Conservation (phyloP, 176 grass and related monocot species). For the Musa troglodytarum region DNA sequence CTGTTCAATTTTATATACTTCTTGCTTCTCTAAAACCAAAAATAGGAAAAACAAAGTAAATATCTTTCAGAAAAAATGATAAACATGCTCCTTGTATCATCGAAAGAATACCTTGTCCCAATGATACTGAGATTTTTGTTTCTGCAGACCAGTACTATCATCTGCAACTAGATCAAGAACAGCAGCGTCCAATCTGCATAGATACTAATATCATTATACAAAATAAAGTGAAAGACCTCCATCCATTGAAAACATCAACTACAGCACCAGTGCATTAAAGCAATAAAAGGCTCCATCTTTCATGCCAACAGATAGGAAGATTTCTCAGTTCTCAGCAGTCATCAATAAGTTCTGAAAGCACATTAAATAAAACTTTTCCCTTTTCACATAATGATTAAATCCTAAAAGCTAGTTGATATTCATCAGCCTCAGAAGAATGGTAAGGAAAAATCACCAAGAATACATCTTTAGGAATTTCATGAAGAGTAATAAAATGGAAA, state of each 20-base stretch:
- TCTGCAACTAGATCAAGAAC: slow-evolving; percentile 94
- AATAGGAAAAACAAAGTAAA: slow-evolving; percentile 13
- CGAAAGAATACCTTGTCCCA: slow-evolving; percentile 76
- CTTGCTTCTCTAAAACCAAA: slow-evolving; percentile 46
- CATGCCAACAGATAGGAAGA: background rate
- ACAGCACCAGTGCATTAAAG: background rate
- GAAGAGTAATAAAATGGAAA: background rate
- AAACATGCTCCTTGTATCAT: background rate
- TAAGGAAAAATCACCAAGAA: background rate
- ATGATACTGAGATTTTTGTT: slow-evolving; percentile 85
- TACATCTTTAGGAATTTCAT: background rate
- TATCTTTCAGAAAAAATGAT: slow-evolving; percentile 21
- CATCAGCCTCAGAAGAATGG: background rate
- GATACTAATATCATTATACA: background rate
- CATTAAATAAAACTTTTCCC: background rate
- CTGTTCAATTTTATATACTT: slow-evolving; percentile 88
- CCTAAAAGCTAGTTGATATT: background rate
- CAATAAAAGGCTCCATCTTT: background rate
- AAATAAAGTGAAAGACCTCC: background rate
- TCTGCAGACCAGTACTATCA: slow-evolving; percentile 73
- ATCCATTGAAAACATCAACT: background rate
- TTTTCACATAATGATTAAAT: background rate
- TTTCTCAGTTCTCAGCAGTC: too few relatives aligned
- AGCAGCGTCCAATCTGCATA: slow-evolving; percentile 76
- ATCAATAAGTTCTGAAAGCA: too few relatives aligned